Percentiles rank a stretch among this genome's conserved stretches.
Evolutionary conservation across 2,329 filamentous ascomycete genomes (phyloP).

Genomic region (Neurospora sp.): DNA sequence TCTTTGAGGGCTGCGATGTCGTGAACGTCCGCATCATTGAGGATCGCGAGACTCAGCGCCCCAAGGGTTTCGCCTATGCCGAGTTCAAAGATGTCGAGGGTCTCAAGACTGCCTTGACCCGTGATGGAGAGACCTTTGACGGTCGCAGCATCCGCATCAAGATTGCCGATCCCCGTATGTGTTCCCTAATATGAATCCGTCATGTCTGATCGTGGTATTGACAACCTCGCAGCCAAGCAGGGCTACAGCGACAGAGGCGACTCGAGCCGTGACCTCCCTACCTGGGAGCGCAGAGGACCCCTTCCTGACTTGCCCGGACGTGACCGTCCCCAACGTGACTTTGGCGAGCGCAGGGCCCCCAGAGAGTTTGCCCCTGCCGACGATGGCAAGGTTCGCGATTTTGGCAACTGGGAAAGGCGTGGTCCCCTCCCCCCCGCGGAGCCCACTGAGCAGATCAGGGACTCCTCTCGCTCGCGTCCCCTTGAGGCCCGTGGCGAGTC

Average conservation of each 20-base stretch:
- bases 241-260: slow-evolving; percentile 48
- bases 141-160: slow-evolving; percentile 86
- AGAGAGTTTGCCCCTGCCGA: slow-evolving; percentile 55
- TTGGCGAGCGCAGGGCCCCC: slow-evolving; percentile 56
- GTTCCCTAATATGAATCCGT: not conserved
- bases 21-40: slow-evolving; percentile 92
- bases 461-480: slow-evolving; percentile 41
- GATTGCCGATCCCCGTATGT: slow-evolving; percentile 94
- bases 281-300: slow-evolving; percentile 91
- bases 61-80: slow-evolving; percentile 97
- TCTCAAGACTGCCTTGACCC: slow-evolving; percentile 77
- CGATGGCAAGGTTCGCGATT: slow-evolving; percentile 70
- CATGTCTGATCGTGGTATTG: slow-evolving; percentile 19
- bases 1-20: slow-evolving; percentile 77
- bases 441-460: slow-evolving; percentile 37
- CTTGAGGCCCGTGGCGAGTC: slow-evolving; percentile 51
- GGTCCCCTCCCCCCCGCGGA: slow-evolving; percentile 57
- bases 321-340: slow-evolving; percentile 35
- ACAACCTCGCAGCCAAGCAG: slow-evolving; percentile 65
- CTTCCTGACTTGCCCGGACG: slow-evolving; percentile 33
- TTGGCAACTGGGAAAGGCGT: slow-evolving; percentile 89
- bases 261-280: slow-evolving; percentile 64
- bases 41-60: slow-evolving; percentile 85
- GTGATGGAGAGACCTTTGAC: slow-evolving; percentile 75
- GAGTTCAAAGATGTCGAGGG: slow-evolving; percentile 85